phyloP scores from a whole-genome alignment of 345 rosid species.

The Erodium maritimum region DNA sequence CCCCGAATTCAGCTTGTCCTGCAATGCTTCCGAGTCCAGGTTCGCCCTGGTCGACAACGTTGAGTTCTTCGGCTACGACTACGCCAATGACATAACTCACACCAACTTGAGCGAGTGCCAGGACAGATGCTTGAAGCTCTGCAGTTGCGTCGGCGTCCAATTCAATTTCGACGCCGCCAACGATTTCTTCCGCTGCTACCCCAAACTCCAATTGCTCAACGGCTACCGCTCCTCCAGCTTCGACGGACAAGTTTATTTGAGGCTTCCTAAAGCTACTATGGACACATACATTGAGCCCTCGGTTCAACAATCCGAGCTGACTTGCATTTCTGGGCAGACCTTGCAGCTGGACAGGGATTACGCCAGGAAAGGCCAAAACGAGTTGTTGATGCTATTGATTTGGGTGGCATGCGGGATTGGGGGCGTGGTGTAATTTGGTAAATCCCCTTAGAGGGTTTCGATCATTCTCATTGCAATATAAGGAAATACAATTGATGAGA shows the following conservation, averaged over 20 bases:
- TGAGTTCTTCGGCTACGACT: constrained; percentile 8
- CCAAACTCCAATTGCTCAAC: constrained; percentile 6
- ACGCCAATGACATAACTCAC: not conserved
- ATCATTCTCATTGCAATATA: no score
- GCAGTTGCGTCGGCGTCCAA: constrained; percentile 7
- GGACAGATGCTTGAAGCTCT: not conserved
- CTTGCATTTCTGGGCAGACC: not conserved
- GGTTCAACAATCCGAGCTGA: not conserved
- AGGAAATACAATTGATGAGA: no score
- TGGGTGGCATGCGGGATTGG: not conserved
- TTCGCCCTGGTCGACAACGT: not conserved
- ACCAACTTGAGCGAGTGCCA: constrained; percentile 5
- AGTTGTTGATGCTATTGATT: not conserved
- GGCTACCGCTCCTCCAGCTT: constrained; percentile 8
- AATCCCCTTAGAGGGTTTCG: no score
- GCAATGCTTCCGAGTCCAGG: not conserved
- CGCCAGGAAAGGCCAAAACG: not conserved
- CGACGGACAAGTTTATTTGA: not conserved
- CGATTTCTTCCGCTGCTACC: not conserved
- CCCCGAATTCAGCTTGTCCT: constrained; percentile 9
- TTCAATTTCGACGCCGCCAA: not conserved
- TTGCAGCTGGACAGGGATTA: not conserved
- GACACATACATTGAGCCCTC: not conserved
- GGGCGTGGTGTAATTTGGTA: no score
- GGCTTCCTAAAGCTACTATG: constrained; percentile 3